phyloP scores from a whole-genome alignment of 495 filamentous ascomycete species.

The Daldinia decipiens region DNA sequence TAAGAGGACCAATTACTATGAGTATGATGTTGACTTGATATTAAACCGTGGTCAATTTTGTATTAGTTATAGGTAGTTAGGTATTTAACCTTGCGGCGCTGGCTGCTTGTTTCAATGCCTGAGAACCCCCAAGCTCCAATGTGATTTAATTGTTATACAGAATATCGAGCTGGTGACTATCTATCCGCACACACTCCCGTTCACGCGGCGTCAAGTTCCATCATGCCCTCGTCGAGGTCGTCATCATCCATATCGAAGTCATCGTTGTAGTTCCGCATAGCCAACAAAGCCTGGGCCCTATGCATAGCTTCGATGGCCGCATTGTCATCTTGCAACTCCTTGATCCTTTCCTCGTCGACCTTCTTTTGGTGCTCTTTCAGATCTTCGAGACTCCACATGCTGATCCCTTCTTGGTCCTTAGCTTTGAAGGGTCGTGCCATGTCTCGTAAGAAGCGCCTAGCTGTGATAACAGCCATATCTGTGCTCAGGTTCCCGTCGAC shows the following conservation, averaged over 20 bases:
- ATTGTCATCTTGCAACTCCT: conserved; percentile 50
- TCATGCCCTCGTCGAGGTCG: conserved; percentile 70
- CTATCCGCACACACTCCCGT: background rate
- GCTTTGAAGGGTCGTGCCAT: conserved; percentile 92
- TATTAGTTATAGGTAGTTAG: background rate
- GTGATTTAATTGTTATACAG: conserved; percentile 16
- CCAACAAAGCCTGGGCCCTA: conserved; percentile 34
- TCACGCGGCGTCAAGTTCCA: conserved; percentile 62
- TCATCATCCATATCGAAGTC: conserved; percentile 70
- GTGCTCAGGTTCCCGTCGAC: conserved; percentile 88
- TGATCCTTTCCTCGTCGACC: conserved; percentile 69
- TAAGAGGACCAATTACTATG: background rate
- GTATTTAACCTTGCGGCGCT: background rate
- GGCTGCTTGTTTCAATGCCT: background rate
- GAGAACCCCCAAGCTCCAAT: conserved; percentile 7
- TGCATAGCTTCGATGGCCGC: conserved; percentile 31
- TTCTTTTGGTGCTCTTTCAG: conserved; percentile 81
- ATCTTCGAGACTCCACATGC: conserved; percentile 86
- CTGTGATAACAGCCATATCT: conserved; percentile 90
- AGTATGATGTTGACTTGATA: background rate
- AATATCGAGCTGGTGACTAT: background rate
- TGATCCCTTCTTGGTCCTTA: conserved; percentile 88
- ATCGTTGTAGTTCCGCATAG: conserved; percentile 44
- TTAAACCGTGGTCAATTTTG: background rate
- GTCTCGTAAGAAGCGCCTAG: conserved; percentile 85